Percentiles rank a stretch among this genome's conserved stretches.
Conservation (phyloP, 179 eudicot genomes). For the Silene coronaria region DNA sequence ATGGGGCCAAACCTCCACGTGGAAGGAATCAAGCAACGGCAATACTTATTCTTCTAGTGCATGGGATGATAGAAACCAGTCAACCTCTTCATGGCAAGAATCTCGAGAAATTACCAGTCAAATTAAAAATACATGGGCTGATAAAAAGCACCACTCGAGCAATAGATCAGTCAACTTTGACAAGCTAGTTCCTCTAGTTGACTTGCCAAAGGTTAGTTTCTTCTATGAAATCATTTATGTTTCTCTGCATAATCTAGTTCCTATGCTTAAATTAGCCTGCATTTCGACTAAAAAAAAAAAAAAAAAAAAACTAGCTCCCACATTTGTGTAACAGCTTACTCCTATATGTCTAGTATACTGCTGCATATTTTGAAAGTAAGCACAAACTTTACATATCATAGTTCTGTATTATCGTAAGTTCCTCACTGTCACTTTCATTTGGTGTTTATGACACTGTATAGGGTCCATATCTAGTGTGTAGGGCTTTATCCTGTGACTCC, state of each 20-base stretch:
- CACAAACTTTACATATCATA: too few relatives aligned
- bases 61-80: conserved; percentile 31
- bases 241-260: background rate
- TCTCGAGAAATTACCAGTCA: conserved; percentile 19
- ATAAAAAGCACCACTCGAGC: conserved; percentile 17
- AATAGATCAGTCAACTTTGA: conserved; percentile 35
- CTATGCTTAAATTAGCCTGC: background rate
- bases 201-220: conserved; percentile 60
- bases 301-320: too few relatives aligned
- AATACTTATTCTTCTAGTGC: conserved; percentile 24
- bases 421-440: background rate
- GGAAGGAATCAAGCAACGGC: conserved; percentile 32
- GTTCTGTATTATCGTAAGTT: background rate
- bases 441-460: background rate
- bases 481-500: background rate
- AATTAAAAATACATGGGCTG: conserved; percentile 21
- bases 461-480: background rate
- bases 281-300: too few relatives aligned
- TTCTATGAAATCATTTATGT: background rate
- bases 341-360: background rate
- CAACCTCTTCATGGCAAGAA: conserved; percentile 33
- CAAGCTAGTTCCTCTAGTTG: conserved; percentile 52
- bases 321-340: background rate
- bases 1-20: conserved; percentile 44
- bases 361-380: background rate